Evolutionary conservation across 2,329 filamentous ascomycete species (phyloP), one percentile per base, ranked within the genome.

Genomic region (Hymenoscyphus infarciens): DNA sequence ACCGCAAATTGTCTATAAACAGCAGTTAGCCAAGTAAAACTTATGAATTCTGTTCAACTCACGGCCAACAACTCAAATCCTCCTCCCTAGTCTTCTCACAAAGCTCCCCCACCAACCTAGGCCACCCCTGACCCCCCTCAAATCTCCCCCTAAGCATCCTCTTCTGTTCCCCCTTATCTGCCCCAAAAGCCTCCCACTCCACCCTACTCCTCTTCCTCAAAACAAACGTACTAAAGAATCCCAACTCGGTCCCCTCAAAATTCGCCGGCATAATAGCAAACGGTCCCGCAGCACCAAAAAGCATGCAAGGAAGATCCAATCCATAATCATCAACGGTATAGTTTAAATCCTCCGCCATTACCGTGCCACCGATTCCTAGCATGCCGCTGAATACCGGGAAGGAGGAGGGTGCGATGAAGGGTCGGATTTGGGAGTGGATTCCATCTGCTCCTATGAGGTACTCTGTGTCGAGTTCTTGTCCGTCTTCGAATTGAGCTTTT

Each of bases 151-250:
- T 27, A 5, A 39, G 10, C n/a, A 57, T 57, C 31, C 25, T 15
- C 35, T 42, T 57, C 56, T 19, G 5, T 16, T 27, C 31, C 31
- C 38, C 19, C 19, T 29, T 45, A 29, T 45, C 31, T 10, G 15
- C n/a, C 10, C 13, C 13, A 57, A 39, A 39, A 10, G 4, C 29
- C n/a, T 19, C n/a, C 45, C 45, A 52, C 10, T 22, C 45, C 22
- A 5, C n/a, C 10, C 45, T 52, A 22, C n/a, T n/a, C n/a, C 45
- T 52, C n/a, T 10, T n/a, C 22, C n/a, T n/a, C n/a, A 6, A 52
- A 10, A 15, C 22, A 79, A 80, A 0, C 77, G 76, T 77, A 16
- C 25, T 39, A 27, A 61, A 61, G 33, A 29, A 60, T 2, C 25
- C 59, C 29, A 63, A 19, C 22, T 55, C 56, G 8, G 22, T 8